These are phyloP conservation scores for Arthrobotrys musiformis DNA, from an alignment of 2,329 filamentous ascomycete genomes.

Conservation along the genomic window DNA sequence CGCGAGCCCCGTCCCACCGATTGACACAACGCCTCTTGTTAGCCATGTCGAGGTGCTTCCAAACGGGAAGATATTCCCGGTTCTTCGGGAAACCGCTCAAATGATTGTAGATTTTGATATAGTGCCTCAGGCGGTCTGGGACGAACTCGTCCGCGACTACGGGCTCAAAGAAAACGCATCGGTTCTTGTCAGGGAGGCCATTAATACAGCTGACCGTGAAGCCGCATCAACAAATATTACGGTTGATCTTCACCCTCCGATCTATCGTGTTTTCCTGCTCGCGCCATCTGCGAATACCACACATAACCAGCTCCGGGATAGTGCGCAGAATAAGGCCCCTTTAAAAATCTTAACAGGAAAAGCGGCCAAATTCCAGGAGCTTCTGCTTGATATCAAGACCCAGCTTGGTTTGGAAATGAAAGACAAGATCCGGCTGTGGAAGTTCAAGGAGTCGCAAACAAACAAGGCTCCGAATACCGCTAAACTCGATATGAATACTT, in stretches of 20 bases:
- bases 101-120: constrained; percentile 78
- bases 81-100: constrained; percentile 33
- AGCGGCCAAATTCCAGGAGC: constrained; percentile 76
- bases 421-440: constrained; percentile 82
- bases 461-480: constrained; percentile 64
- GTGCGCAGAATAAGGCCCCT: constrained; percentile 72
- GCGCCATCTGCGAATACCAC: constrained; percentile 67
- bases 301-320: constrained; percentile 70
- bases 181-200: constrained; percentile 78
- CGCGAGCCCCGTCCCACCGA: constrained; percentile 73
- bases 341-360: constrained; percentile 77
- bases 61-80: constrained; percentile 38
- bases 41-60: constrained; percentile 35
- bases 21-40: constrained; percentile 35
- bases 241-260: constrained; percentile 84
- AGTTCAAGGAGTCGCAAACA: constrained; percentile 65
- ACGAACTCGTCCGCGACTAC: constrained; percentile 83
- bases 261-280: constrained; percentile 86
- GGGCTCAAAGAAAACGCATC: constrained; percentile 76
- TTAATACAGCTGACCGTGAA: constrained; percentile 75
- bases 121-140: constrained; percentile 83
- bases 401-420: constrained; percentile 73
- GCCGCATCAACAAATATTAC: constrained; percentile 73
- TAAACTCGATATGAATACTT: constrained; percentile 59
- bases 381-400: constrained; percentile 78